Conservation (phyloP, 352 stramenopile species). For the Pythium chondricola region DNA sequence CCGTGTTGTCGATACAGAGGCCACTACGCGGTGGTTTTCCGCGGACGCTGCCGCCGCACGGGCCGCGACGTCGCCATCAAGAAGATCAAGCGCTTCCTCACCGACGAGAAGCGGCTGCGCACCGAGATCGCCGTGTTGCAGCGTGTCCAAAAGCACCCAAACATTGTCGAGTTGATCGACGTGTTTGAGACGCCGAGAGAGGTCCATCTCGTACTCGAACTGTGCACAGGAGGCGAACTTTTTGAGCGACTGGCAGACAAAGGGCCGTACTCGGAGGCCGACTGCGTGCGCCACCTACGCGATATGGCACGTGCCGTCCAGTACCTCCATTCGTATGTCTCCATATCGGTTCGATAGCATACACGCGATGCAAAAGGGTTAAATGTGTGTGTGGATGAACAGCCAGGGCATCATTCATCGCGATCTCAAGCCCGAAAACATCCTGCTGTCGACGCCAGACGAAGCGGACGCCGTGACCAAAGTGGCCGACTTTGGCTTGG, state of each 20-base stretch:
- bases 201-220: conserved; percentile 72
- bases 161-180: conserved; percentile 76
- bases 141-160: conserved; percentile 51
- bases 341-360: background rate
- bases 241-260: conserved; percentile 78
- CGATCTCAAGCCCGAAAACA: conserved; percentile 83
- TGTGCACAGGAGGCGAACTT: conserved; percentile 77
- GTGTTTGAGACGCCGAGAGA: conserved; percentile 76
- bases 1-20: conserved; percentile 23
- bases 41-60: conserved; percentile 43
- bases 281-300: conserved; percentile 65
- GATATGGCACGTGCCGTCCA: conserved; percentile 64
- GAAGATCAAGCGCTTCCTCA: conserved; percentile 80
- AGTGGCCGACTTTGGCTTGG: conserved; percentile 81
- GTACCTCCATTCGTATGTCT: conserved; percentile 64
- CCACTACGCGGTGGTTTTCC: conserved; percentile 65
- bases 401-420: conserved; percentile 76
- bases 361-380: no score
- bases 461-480: conserved; percentile 61
- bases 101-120: conserved; percentile 52
- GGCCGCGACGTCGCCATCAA: conserved; percentile 64
- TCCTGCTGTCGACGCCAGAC: conserved; percentile 58
- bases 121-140: conserved; percentile 61
- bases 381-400: background rate
- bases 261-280: conserved; percentile 75